Conservation (phyloP, 108 stramenopile species). For the Epithemia pelagica region DNA sequence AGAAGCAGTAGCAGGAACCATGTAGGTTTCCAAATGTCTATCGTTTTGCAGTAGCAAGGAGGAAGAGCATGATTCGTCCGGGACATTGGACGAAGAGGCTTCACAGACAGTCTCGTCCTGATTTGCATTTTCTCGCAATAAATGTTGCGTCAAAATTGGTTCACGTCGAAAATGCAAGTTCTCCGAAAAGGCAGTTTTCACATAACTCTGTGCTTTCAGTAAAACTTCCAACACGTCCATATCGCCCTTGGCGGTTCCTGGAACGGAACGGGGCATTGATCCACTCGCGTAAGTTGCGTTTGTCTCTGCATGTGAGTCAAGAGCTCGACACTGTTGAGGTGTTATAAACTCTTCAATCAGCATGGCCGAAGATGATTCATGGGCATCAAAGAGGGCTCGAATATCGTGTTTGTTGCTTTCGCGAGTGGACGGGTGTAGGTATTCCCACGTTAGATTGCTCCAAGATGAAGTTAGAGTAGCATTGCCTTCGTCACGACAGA, state of each 20-base stretch:
- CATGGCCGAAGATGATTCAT: not conserved
- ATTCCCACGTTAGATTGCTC: no score
- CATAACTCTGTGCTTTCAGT: not conserved
- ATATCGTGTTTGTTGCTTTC: not conserved
- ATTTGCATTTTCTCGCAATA: no score
- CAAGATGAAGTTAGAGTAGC: not conserved
- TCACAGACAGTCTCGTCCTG: not conserved
- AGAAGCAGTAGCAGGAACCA: not conserved
- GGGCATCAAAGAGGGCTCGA: not conserved
- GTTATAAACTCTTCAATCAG: not conserved
- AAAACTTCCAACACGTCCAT: not conserved
- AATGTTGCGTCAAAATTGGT: no score
- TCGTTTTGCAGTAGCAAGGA: no score
- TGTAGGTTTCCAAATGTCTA: no score
- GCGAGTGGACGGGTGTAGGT: no score
- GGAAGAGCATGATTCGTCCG: not conserved
- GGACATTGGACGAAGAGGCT: not conserved
- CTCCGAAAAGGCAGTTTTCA: not conserved
- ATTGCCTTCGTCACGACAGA: conserved; percentile 20
- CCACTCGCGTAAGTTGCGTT: no score
- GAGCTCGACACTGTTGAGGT: not conserved
- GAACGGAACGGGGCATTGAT: not conserved
- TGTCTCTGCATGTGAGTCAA: no score
- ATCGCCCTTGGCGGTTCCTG: not conserved
- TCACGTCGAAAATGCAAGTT: no score